Percentiles rank a stretch among this genome's conserved stretches.
Evolutionary conservation across 2,329 filamentous ascomycete genomes (phyloP).

Genomic region (Fusarium liriodendri): DNA sequence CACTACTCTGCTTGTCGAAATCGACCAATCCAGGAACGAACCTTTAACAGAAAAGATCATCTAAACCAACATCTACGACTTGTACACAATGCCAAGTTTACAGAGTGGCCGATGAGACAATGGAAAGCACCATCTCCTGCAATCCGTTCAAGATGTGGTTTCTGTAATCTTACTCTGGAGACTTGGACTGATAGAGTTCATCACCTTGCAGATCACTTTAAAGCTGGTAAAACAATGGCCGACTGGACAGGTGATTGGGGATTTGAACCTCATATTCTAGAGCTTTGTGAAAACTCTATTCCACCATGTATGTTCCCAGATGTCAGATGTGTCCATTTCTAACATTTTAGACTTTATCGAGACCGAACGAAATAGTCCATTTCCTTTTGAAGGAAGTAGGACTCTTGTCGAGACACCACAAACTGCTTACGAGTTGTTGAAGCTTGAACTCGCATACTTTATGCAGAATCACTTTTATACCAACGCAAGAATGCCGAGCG

Average conservation of each 20-base stretch:
- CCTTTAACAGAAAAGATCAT: slow-evolving; percentile 57
- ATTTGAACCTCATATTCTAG: slow-evolving; percentile 51
- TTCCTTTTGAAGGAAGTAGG: slow-evolving; percentile 32
- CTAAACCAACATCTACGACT: slow-evolving; percentile 55
- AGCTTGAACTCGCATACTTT: slow-evolving; percentile 36
- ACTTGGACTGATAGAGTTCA: slow-evolving; percentile 51
- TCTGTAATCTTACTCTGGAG: slow-evolving; percentile 51
- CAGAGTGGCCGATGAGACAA: slow-evolving; percentile 40
- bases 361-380: slow-evolving; percentile 35
- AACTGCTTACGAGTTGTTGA: slow-evolving; percentile 37
- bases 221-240: slow-evolving; percentile 53
- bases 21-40: slow-evolving; percentile 56
- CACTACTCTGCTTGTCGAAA: slow-evolving; percentile 61
- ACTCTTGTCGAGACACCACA: slow-evolving; percentile 31
- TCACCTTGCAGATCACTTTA: slow-evolving; percentile 56
- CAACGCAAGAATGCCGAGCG: slow-evolving; percentile 23
- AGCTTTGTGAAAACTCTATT: slow-evolving; percentile 55
- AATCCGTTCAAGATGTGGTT: slow-evolving; percentile 54
- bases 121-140: slow-evolving; percentile 53
- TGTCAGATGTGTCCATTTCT: background rate
- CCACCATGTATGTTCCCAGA: slow-evolving; percentile 48
- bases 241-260: slow-evolving; percentile 58
- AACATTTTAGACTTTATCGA: slow-evolving; percentile 35
- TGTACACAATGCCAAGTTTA: slow-evolving; percentile 55
- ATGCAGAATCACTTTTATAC: slow-evolving; percentile 40